These are phyloP conservation scores for Geotrichum cucujoidarum DNA, from an alignment of 1,139 yeast species.

Conservation along the genomic window DNA sequence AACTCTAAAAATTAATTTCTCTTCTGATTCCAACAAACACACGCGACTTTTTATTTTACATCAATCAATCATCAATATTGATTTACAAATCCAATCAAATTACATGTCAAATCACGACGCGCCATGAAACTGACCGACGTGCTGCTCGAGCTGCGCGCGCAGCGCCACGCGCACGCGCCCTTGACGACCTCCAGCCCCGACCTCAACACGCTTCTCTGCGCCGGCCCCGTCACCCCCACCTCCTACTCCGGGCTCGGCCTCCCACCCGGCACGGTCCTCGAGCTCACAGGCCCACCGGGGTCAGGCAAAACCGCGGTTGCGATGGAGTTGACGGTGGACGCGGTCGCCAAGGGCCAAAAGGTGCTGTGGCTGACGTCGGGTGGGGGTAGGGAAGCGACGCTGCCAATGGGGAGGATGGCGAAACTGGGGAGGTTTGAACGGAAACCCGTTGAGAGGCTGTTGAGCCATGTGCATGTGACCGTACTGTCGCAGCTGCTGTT, in stretches of 20 bases:
- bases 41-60: too few species aligned
- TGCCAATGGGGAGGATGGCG: slow-evolving; percentile 6
- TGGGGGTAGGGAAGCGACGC: slow-evolving; percentile 3
- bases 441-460: slow-evolving; percentile 5
- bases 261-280: slow-evolving; percentile 12
- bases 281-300: slow-evolving; percentile 15
- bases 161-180: background rate
- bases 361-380: slow-evolving; percentile 16
- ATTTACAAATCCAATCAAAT: too few species aligned
- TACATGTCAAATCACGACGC: background rate
- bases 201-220: slow-evolving; percentile 5
- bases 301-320: slow-evolving; percentile 15
- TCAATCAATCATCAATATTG: too few species aligned
- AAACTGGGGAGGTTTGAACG: background rate
- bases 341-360: slow-evolving; percentile 6
- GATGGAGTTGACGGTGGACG: slow-evolving; percentile 13
- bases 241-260: slow-evolving; percentile 1
- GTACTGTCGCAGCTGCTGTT: slow-evolving; percentile 14
- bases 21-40: too few species aligned
- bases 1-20: too few species aligned
- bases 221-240: slow-evolving; percentile 7
- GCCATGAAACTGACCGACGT: slow-evolving; percentile 16
- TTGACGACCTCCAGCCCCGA: slow-evolving; percentile 4
- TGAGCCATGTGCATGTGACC: slow-evolving; percentile 10
- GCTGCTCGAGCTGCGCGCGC: slow-evolving; percentile 15